Evolutionary conservation across 2,329 filamentous ascomycete genomes (phyloP).

Genomic region (Ilyonectria sp.): DNA sequence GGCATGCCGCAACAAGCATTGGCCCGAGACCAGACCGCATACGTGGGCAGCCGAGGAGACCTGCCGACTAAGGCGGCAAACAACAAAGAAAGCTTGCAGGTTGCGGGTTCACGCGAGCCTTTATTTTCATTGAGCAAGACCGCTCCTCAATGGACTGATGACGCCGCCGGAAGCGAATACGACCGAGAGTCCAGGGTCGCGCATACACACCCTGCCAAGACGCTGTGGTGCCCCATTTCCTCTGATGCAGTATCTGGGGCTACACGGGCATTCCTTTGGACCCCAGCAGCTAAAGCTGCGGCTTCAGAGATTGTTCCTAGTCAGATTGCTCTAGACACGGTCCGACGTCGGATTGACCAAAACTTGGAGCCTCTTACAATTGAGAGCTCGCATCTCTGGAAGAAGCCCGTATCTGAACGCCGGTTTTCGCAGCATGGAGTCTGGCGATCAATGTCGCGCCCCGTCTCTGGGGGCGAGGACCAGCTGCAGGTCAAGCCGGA

Average conservation of each 20-base stretch:
- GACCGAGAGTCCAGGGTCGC: conserved; percentile 40
- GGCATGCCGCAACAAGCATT: conserved; percentile 25
- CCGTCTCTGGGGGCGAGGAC: conserved; percentile 9
- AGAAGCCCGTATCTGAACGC: conserved; percentile 28
- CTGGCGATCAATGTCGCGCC: conserved; percentile 37
- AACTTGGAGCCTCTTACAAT: conserved; percentile 38
- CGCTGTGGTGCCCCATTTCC: conserved; percentile 41
- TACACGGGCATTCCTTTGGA: conserved; percentile 42
- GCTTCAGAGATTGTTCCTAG: conserved; percentile 26
- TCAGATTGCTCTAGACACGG: conserved; percentile 23
- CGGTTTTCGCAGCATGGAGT: conserved; percentile 31
- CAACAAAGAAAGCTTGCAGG: conserved; percentile 55
- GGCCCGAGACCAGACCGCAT: conserved; percentile 11
- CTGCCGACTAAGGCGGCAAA: conserved; percentile 11
- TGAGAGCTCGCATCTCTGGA: conserved; percentile 43
- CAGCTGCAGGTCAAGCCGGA: background rate
- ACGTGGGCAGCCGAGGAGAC: conserved; percentile 22
- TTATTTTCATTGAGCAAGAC: conserved; percentile 62
- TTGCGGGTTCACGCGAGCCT: conserved; percentile 37
- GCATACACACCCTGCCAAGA: conserved; percentile 31
- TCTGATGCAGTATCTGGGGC: conserved; percentile 30
- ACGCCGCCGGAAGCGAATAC: conserved; percentile 61
- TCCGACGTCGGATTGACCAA: conserved; percentile 24
- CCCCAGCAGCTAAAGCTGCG: conserved; percentile 35
- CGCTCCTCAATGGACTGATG: conserved; percentile 69